These are phyloP conservation scores for Macrotyloma uniflorum DNA, from an alignment of 306 rosid genomes.

Conservation along the genomic window DNA sequence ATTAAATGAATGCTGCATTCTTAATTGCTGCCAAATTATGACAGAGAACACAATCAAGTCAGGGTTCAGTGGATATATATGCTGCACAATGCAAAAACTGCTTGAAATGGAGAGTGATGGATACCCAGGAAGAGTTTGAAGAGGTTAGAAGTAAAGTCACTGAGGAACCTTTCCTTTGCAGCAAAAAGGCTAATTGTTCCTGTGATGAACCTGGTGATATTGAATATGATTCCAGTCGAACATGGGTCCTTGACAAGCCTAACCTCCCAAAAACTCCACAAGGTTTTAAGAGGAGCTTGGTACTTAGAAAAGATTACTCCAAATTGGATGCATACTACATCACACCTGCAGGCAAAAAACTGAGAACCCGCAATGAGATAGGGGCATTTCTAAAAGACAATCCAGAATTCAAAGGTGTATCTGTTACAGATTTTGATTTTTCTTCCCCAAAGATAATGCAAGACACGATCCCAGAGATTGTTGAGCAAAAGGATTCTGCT, in stretches of 20 bases:
- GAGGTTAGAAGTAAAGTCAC: conserved; percentile 60
- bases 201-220: conserved; percentile 82
- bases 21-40: conserved; percentile 37
- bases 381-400: conserved; percentile 57
- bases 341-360: conserved; percentile 69
- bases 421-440: conserved; percentile 61
- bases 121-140: conserved; percentile 78
- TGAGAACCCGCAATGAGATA: conserved; percentile 75
- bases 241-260: conserved; percentile 93
- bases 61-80: conserved; percentile 60
- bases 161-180: conserved; percentile 69
- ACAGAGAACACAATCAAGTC: conserved; percentile 39
- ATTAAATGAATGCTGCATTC: conserved; percentile 17
- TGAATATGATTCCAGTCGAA: conserved; percentile 65
- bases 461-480: conserved; percentile 67
- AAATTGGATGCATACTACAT: conserved; percentile 76
- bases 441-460: conserved; percentile 76
- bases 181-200: conserved; percentile 49
- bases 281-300: conserved; percentile 76
- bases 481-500: conserved; percentile 46
- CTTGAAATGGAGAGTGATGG: conserved; percentile 84
- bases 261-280: conserved; percentile 73
- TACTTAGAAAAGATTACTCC: conserved; percentile 77
- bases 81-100: conserved; percentile 79
- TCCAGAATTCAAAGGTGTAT: conserved; percentile 49